Evolutionary conservation across 2,329 filamentous ascomycete genomes (phyloP), one percentile per base, ranked within the genome.

Genomic region (Aspergillus felis): DNA sequence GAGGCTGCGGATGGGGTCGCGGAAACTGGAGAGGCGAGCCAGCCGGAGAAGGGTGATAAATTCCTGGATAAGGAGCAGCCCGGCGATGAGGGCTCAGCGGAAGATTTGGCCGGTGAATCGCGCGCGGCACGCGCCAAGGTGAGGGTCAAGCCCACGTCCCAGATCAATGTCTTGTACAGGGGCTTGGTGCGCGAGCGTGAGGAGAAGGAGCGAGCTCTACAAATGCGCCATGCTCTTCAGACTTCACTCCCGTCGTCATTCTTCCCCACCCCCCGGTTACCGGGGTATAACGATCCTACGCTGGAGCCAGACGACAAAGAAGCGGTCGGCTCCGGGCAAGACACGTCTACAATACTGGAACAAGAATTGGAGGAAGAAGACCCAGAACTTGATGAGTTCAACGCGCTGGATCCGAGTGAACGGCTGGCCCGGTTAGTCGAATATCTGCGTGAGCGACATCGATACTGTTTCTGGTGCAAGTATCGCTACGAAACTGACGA

Each of bases 401-500:
- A 92, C 67, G 83, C 82, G 1, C 77, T 93, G 48, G 83, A 86
- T 24, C 79, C 85, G 1, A 77, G 78, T 1, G 88, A 95, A 66
- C 84, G 85, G 63, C 75, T 97, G 60, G 76, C 79, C 8, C 84
- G 79, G 64, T 73, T 95, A 14, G 82, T 96, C 9, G 72, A 77
- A 20, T 87, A 90, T 73, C 73, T 99, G 54, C 83, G 94, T 41
- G 79, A 85, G 51, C 83, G 83, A 68, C 85, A 91, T 68, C 76
- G 81, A 48, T 99, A 99, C 71, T 99, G 94, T 77, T 96, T 97
- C 71, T 99, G 92, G 90, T 99, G 94, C 76, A 97, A 97, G 73
- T 89, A 83, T 74, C 79, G 80, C 53, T 99, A 97, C 71, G 83
- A 86, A 32, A 71, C 71, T 20, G 64, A 66, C 0, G 86, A 91